Conservation (phyloP, 805 yeast genomes). For the Lipomyces japonicus region DNA sequence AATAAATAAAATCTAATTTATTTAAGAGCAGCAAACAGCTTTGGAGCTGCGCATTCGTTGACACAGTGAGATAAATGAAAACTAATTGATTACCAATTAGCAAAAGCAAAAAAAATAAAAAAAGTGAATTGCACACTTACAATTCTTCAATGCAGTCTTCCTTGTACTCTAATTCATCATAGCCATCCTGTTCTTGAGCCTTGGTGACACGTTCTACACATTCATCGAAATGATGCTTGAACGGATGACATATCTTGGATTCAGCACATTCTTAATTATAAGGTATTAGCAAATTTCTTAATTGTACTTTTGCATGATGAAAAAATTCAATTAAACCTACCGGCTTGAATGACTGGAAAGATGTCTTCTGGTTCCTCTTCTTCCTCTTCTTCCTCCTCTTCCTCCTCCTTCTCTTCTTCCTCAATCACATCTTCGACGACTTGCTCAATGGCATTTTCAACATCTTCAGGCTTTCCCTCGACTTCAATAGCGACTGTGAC, state of each 20-base stretch:
- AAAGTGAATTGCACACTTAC: constrained; percentile 25
- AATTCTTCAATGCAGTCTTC: constrained; percentile 98
- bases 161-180: constrained; percentile 74
- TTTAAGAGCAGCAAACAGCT: constrained; percentile 29
- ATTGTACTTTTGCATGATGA: not conserved
- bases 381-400: constrained; percentile 59
- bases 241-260: constrained; percentile 62
- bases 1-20: no score
- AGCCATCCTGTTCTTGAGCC: constrained; percentile 78
- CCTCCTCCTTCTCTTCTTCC: constrained; percentile 51
- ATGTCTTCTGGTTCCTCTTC: constrained; percentile 69
- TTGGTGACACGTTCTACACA: constrained; percentile 93
- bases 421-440: constrained; percentile 40
- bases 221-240: constrained; percentile 86
- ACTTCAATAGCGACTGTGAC: not conserved
- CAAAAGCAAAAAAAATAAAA: constrained; percentile 2
- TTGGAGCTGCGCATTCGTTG: constrained; percentile 51
- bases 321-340: constrained; percentile 31
- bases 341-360: constrained; percentile 56
- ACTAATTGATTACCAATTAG: constrained; percentile 23
- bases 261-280: constrained; percentile 56
- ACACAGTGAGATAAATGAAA: constrained; percentile 94
- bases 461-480: not conserved
- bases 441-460: constrained; percentile 8
- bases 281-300: constrained; percentile 22